These are phyloP conservation scores for Phytophthora sp. DNA, from an alignment of 352 stramenopile species.

Conservation along the genomic window DNA sequence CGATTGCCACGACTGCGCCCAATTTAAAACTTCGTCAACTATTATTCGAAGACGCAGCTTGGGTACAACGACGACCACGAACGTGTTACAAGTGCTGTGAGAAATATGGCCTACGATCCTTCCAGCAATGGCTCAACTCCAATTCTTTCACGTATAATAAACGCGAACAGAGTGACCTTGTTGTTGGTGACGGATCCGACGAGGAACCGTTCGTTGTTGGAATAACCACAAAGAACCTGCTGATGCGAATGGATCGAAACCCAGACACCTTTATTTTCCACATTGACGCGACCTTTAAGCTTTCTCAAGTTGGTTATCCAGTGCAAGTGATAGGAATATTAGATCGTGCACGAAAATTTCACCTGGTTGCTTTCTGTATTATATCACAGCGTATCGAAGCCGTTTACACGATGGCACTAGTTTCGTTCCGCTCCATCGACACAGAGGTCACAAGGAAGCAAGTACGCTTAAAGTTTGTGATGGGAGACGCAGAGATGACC, in stretches of 20 bases:
- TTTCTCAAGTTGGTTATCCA: constrained; percentile 7
- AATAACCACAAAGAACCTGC: neutral
- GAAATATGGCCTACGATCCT: neutral
- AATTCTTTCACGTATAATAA: neutral
- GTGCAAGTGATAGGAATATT: constrained; percentile 18
- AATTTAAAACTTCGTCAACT: constrained; percentile 8
- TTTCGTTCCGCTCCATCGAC: neutral
- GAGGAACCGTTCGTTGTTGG: neutral
- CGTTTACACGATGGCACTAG: neutral
- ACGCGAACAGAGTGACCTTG: neutral
- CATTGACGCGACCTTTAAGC: constrained; percentile 25
- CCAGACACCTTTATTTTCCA: constrained; percentile 11
- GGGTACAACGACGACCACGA: constrained; percentile 2
- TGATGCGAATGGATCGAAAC: neutral
- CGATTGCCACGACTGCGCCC: neutral
- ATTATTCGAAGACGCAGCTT: neutral
- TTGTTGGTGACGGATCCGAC: constrained; percentile 5
- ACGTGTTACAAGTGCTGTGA: neutral
- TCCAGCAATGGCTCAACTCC: neutral
- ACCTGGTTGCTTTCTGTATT: constrained; percentile 21
- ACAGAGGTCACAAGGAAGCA: neutral
- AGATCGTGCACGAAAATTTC: constrained; percentile 19
- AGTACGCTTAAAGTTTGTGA: neutral
- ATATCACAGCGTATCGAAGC: neutral
- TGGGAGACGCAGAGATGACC: constrained; percentile 21